Evolutionary conservation across 768 basidiomycete species (phyloP), one percentile per base, ranked within the genome.

Genomic region (Lentinula edodes): DNA sequence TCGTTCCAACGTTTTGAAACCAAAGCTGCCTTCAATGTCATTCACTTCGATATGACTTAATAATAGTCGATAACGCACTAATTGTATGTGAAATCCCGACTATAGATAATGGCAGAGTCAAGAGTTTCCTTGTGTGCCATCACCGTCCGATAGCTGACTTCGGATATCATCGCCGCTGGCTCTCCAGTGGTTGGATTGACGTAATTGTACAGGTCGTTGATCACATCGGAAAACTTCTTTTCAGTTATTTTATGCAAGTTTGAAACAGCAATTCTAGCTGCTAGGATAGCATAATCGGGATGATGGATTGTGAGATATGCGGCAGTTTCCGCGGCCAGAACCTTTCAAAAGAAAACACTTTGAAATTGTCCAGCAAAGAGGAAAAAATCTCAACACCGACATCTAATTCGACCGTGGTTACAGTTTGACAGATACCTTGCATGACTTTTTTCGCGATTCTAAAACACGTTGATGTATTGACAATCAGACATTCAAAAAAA

Each of bases 191-290:
- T n/a, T n/a, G n/a, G n/a, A n/a, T n/a, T n/a, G n/a, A n/a, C 78
- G 78, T 95, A 98, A 48, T 83, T 77, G 73, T 97, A 92, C 42
- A 99, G 78, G 71, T 98, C 95, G 62, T 85, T 85, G 69, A 98
- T 82, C 64, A 99, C 96, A 62, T 88, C 83, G 1, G 93, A 94
- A 72, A 99, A 98, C 66, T 78, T 91, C 80, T 98, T 98, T 79
- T 94, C 97, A 16, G 97, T 98, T 77, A 98, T 95, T 70, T 98
- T 98, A 83, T 99, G 97, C 10, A 98, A 78, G 72, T 98, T 99
- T 53, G 95, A 97, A 68, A 99, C 94, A 61, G 97, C 95, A 59
- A 99, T 98, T 61, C 97, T 92, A 35, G 97, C 97, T 7, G 97
- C 97, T 64, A 99, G 92, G 62, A 98, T 88, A 32, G 97, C 97